Evolutionary conservation across 345 rosid genomes (phyloP), one percentile per base, ranked within the genome.

Genomic region (Salix koriyanagi): DNA sequence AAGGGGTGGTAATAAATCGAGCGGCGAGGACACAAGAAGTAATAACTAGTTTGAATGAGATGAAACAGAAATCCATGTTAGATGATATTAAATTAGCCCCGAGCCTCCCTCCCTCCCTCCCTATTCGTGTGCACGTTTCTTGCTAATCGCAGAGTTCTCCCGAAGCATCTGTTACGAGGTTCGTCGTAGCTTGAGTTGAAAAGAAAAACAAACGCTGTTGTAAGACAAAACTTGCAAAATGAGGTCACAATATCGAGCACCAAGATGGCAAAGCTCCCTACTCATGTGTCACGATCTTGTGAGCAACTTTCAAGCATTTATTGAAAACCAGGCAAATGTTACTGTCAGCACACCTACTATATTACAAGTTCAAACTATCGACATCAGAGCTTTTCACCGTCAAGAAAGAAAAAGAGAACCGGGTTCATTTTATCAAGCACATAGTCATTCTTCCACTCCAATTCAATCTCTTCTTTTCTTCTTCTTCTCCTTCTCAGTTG

Each of bases 401-500:
- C 14, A n/a, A 56, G 34, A 13, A 32, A 12, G 34, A 13, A 32
- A 12, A 26, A 23, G 28, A 58, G 64, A 23, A 12, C 28, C 25
- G 15, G 6, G 64, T 58, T 58, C 64, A 23, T 58, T n/a, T n/a
- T 1, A 58, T 11, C 14, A n/a, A 58, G 64, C 25, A 23, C 64
- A 58, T 8, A 58, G 64, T 23, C 64, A 1, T 9, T 28, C 54
- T 62, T 18, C 25, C 15, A 1, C 21, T 41, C 37, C 65, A 56
- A 56, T 64, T 85, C 77, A 86, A 66, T 88, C 84, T 73, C 88
- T 85, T 44, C 91, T 90, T 73, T 83, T 94, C 90, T 90, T 89
- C 89, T 85, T 91, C 88, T 76, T 89, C 84, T 91, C 91, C 86
- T 82, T 90, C 81, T 87, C 92, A 1, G 76, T 46, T 1, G 94